Percentiles rank a stretch among this genome's conserved stretches.
These are phyloP conservation scores for Diplodia seriata DNA, from an alignment of 2,329 filamentous ascomycete species.

Conservation along the genomic window DNA sequence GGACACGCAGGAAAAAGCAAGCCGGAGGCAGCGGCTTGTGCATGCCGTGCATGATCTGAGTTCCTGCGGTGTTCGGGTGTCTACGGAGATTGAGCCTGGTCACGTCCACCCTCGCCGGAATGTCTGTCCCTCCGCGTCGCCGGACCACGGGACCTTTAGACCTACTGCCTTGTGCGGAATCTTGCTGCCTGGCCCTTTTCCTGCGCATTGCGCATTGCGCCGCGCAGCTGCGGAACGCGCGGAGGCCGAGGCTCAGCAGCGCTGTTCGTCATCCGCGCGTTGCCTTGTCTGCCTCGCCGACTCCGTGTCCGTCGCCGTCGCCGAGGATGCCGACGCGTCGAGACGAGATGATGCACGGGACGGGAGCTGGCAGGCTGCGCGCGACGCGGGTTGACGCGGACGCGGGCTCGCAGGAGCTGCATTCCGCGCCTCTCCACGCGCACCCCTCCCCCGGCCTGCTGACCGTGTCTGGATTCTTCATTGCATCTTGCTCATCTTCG, in stretches of 20 bases:
- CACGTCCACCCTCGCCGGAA: not conserved
- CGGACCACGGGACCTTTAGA: not conserved
- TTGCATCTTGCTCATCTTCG: not conserved
- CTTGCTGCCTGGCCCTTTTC: not conserved
- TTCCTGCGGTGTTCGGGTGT: conserved; percentile 12
- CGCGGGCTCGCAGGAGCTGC: not conserved
- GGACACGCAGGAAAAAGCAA: not conserved
- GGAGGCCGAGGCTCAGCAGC: conserved; percentile 18
- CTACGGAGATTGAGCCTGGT: conserved; percentile 9
- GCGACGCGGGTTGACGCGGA: conserved; percentile 2
- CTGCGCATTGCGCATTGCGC: not conserved
- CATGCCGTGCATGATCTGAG: conserved; percentile 24
- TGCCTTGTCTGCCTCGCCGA: not conserved
- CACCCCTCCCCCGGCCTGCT: not conserved
- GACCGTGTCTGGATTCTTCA: conserved; percentile 11
- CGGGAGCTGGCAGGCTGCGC: not conserved
- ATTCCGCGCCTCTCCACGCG: conserved; percentile 5
- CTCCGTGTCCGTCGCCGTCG: not conserved
- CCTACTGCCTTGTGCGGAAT: conserved; percentile 7
- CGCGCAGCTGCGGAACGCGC: conserved; percentile 15
- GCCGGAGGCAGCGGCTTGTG: conserved; percentile 15
- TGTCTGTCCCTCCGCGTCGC: conserved; percentile 6
- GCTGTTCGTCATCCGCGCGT: not conserved
- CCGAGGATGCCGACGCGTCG: no score
- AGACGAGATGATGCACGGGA: conserved; percentile 7